A percentile compares a stretch with the other conserved stretches of the same genome.
Evolutionary conservation across 768 basidiomycete species (phyloP).

Genomic region (Scleroderma bovista): DNA sequence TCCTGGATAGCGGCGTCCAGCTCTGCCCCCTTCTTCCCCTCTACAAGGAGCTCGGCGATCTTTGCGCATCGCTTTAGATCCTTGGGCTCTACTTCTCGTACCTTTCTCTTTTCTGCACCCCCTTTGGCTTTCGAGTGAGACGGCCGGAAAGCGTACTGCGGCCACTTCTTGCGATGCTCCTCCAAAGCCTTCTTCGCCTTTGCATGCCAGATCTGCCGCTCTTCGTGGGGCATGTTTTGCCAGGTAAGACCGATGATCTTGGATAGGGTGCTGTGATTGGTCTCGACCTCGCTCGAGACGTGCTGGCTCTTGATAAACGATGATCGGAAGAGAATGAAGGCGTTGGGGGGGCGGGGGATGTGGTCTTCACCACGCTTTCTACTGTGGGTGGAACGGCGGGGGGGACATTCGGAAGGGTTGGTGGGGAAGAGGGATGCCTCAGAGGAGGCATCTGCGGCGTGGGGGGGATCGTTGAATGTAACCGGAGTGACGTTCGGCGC

Average conservation of each 20-base stretch:
- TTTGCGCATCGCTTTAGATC: conserved; percentile 59
- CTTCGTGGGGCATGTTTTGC: conserved; percentile 71
- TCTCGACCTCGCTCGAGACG: conserved; percentile 72
- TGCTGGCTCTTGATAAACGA: conserved; percentile 77
- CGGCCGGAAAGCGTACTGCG: conserved; percentile 71
- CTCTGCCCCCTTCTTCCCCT: conserved; percentile 60
- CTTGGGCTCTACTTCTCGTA: conserved; percentile 39
- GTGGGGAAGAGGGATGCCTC: conserved; percentile 59
- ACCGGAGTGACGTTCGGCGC: conserved; percentile 53
- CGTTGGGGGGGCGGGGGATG: conserved; percentile 81
- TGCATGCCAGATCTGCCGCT: conserved; percentile 70
- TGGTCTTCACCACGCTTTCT: conserved; percentile 72
- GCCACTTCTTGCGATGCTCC: conserved; percentile 67
- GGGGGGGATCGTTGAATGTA: conserved; percentile 47
- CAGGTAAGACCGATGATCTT: conserved; percentile 84
- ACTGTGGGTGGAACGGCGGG: conserved; percentile 48
- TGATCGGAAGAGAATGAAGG: conserved; percentile 83
- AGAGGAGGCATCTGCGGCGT: conserved; percentile 30
- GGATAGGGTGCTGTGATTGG: conserved; percentile 76
- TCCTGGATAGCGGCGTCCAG: conserved; percentile 59
- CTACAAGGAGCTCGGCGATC: conserved; percentile 61
- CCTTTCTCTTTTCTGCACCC: conserved; percentile 28
- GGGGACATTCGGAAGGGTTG: conserved; percentile 23
- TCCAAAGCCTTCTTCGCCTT: conserved; percentile 70
- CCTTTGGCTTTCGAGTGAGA: conserved; percentile 36